Evolutionary conservation across 805 yeast genomes (phyloP).

Genomic region (Monosporozyma solicola): DNA sequence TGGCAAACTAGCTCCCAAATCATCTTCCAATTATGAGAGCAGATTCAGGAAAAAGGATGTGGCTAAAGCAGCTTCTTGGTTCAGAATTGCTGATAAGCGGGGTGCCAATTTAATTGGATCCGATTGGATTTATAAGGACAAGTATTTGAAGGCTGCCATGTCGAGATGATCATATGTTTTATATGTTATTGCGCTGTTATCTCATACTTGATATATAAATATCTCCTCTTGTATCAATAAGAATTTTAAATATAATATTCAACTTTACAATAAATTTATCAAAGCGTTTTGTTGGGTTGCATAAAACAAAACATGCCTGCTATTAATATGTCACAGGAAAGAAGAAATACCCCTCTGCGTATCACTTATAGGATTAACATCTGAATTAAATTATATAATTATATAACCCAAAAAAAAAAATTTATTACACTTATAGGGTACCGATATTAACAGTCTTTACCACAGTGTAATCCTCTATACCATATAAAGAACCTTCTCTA

Average conservation of each 20-base stretch:
- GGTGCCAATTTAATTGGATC: conserved; percentile 59
- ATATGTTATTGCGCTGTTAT: not conserved
- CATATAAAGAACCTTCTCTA: conserved; percentile 56
- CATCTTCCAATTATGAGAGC: not conserved
- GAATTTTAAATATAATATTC: not conserved
- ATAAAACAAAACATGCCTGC: no score
- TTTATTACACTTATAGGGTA: conserved; percentile 6
- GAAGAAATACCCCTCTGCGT: not conserved
- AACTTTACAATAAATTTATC: not conserved
- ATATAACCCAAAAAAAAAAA: not conserved
- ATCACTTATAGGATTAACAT: not conserved
- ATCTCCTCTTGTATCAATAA: not conserved
- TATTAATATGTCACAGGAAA: no score
- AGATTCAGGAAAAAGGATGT: conserved; percentile 45
- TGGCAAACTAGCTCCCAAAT: conserved; percentile 8
- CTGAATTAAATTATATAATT: not conserved
- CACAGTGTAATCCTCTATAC: conserved; percentile 51
- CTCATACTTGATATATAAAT: not conserved
- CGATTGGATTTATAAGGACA: conserved; percentile 67
- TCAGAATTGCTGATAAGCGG: conserved; percentile 51
- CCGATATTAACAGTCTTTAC: conserved; percentile 46
- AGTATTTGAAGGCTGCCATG: conserved; percentile 35
- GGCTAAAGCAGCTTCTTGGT: conserved; percentile 59
- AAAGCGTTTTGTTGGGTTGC: no score
- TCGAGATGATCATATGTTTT: not conserved